These are phyloP conservation scores for Hypoxylon rickii DNA, from an alignment of 495 filamentous ascomycete genomes.

Conservation along the genomic window DNA sequence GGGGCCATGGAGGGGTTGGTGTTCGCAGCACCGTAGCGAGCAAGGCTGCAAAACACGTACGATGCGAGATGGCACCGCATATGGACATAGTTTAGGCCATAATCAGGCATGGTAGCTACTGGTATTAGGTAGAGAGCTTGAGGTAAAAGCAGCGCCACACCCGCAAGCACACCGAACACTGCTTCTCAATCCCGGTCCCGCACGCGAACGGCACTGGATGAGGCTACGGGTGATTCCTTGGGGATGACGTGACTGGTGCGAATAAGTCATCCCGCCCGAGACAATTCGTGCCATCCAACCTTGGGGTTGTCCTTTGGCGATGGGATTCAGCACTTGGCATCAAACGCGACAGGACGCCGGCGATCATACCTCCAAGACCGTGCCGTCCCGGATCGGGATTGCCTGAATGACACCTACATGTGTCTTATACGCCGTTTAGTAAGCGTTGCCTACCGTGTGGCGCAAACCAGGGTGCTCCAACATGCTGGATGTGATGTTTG, in stretches of 20 bases:
- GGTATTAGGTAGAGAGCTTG: too few relatives aligned
- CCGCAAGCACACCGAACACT: not conserved
- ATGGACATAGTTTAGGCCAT: too few relatives aligned
- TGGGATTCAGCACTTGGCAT: too few relatives aligned
- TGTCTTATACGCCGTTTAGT: not conserved
- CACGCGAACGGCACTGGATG: not conserved
- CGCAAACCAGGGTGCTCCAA: not conserved
- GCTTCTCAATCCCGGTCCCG: not conserved
- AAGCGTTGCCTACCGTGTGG: not conserved
- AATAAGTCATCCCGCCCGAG: not conserved
- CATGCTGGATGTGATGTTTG: not conserved
- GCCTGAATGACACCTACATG: too few relatives aligned
- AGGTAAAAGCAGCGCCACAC: conserved; percentile 24
- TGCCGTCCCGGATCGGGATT: conserved; percentile 10
- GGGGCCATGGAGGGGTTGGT: conserved; percentile 4
- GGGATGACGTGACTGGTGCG: not conserved
- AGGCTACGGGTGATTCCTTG: not conserved
- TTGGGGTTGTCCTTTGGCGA: too few relatives aligned
- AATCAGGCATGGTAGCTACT: too few relatives aligned
- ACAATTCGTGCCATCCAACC: too few relatives aligned
- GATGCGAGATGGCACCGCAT: conserved; percentile 15
- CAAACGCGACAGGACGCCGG: not conserved
- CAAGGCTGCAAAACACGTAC: conserved; percentile 15
- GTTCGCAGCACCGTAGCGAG: conserved; percentile 4
- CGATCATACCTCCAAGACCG: conserved; percentile 11